Conservation (phyloP, 2,329 filamentous ascomycete species). For the Neofusicoccum parvum region DNA sequence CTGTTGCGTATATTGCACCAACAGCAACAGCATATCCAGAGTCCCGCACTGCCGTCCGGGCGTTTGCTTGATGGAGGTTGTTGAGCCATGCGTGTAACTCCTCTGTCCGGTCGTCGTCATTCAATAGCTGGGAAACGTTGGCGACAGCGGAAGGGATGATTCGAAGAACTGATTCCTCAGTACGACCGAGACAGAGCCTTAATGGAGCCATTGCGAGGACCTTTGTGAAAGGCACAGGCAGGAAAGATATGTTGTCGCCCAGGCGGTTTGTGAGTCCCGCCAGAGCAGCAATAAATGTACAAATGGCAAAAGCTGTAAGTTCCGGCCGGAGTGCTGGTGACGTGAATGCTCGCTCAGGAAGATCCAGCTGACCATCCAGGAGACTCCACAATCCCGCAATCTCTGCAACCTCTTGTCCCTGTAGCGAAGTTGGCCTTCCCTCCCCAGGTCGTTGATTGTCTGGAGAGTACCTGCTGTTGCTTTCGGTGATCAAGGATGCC, state of each 20-base stretch:
- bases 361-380: slow-evolving; percentile 33
- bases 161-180: slow-evolving; percentile 37
- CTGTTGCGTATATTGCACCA: slow-evolving; percentile 37
- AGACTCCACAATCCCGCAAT: slow-evolving; percentile 29
- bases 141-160: slow-evolving; percentile 32
- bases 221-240: not conserved
- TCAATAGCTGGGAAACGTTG: slow-evolving; percentile 28
- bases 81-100: slow-evolving; percentile 35
- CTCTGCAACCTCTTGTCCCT: slow-evolving; percentile 22
- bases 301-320: slow-evolving; percentile 63
- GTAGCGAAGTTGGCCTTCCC: not conserved
- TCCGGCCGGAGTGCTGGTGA: slow-evolving; percentile 60
- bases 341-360: slow-evolving; percentile 42
- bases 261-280: slow-evolving; percentile 41
- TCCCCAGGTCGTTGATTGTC: not conserved
- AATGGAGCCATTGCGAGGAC: slow-evolving; percentile 25
- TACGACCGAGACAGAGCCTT: slow-evolving; percentile 37
- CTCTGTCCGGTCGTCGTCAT: slow-evolving; percentile 19
- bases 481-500: slow-evolving; percentile 51
- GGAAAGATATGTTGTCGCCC: not conserved
- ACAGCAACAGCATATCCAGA: slow-evolving; percentile 49
- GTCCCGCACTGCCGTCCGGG: slow-evolving; percentile 43
- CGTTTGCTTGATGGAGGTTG: slow-evolving; percentile 37
- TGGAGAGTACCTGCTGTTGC: not conserved
- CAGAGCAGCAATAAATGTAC: slow-evolving; percentile 52